Evolutionary conservation across 495 filamentous ascomycete species (phyloP).

Genomic region (Talaromyces thailandensis): DNA sequence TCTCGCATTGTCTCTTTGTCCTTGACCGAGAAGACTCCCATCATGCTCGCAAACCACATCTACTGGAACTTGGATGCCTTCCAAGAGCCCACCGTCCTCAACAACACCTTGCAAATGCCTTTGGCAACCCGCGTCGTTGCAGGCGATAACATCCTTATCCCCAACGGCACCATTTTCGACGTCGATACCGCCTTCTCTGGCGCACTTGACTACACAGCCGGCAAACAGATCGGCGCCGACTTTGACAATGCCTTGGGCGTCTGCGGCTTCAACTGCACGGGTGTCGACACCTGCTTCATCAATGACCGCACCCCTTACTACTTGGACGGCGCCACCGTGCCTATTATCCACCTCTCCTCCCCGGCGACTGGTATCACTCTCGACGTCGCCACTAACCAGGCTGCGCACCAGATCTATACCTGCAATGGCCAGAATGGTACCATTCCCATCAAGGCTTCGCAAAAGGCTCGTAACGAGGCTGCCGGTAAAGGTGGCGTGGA

Average conservation of each 20-base stretch:
- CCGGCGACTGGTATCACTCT: constrained; percentile 57
- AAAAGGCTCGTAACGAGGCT: constrained; percentile 39
- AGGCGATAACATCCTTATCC: constrained; percentile 70
- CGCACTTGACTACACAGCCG: constrained; percentile 67
- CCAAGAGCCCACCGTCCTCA: constrained; percentile 54
- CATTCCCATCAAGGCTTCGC: constrained; percentile 41
- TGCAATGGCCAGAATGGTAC: constrained; percentile 67
- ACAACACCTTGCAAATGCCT: constrained; percentile 67
- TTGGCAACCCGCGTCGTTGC: constrained; percentile 59
- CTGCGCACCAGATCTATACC: constrained; percentile 68
- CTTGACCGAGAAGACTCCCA: constrained; percentile 69
- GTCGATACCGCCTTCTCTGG: constrained; percentile 48
- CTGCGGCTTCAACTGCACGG: constrained; percentile 66
- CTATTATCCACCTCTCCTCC: constrained; percentile 51
- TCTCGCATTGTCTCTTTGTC: constrained; percentile 52
- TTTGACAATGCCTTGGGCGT: constrained; percentile 51
- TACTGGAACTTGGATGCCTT: constrained; percentile 92
- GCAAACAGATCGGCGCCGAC: constrained; percentile 66
- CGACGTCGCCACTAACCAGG: constrained; percentile 66
- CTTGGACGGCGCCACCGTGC: constrained; percentile 48
- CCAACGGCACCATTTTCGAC: constrained; percentile 62
- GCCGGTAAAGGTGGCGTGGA: constrained; percentile 28
- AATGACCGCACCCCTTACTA: constrained; percentile 57
- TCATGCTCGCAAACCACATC: constrained; percentile 74
- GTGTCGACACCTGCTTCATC: constrained; percentile 69